A percentile compares a stretch with the other conserved stretches of the same genome.
Evolutionary conservation across 2,329 filamentous ascomycete genomes (phyloP).

Genomic region (Oidium heveae): DNA sequence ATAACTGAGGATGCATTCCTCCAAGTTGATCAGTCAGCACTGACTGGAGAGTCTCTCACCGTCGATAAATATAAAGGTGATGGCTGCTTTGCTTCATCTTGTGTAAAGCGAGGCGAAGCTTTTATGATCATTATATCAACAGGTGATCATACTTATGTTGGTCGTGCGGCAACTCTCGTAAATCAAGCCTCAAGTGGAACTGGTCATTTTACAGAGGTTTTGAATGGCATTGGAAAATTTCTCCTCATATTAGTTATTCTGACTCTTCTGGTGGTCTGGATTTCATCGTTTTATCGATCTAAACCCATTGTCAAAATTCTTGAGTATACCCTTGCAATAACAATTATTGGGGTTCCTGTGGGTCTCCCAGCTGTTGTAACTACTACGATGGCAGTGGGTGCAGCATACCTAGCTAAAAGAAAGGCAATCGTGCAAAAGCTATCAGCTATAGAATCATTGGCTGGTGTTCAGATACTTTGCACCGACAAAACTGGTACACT

Average conservation of each 20-base stretch:
- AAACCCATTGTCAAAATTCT: slow-evolving; percentile 41
- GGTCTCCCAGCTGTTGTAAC: slow-evolving; percentile 59
- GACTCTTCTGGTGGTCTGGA: slow-evolving; percentile 51
- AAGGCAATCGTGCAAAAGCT: slow-evolving; percentile 62
- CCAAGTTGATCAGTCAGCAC: slow-evolving; percentile 55
- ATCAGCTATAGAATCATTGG: slow-evolving; percentile 52
- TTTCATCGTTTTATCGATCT: slow-evolving; percentile 55
- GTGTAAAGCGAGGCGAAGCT: slow-evolving; percentile 58
- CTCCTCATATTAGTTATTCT: slow-evolving; percentile 54
- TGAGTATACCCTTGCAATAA: slow-evolving; percentile 41
- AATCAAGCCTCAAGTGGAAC: slow-evolving; percentile 48
- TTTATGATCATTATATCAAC: slow-evolving; percentile 42
- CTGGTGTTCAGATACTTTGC: slow-evolving; percentile 55
- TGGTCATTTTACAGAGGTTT: slow-evolving; percentile 62
- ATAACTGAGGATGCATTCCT: slow-evolving; percentile 47
- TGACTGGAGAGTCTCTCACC: slow-evolving; percentile 57
- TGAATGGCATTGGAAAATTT: slow-evolving; percentile 55
- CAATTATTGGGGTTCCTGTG: slow-evolving; percentile 58
- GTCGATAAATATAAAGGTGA: slow-evolving; percentile 62
- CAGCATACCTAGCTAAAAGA: slow-evolving; percentile 51
- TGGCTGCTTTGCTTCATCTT: slow-evolving; percentile 52
- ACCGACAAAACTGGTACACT: slow-evolving; percentile 65
- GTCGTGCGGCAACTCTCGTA: slow-evolving; percentile 47
- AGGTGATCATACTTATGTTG: slow-evolving; percentile 50
- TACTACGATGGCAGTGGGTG: slow-evolving; percentile 52